phyloP scores from a whole-genome alignment of 257 asterid species.

The Eustoma russellianum region DNA sequence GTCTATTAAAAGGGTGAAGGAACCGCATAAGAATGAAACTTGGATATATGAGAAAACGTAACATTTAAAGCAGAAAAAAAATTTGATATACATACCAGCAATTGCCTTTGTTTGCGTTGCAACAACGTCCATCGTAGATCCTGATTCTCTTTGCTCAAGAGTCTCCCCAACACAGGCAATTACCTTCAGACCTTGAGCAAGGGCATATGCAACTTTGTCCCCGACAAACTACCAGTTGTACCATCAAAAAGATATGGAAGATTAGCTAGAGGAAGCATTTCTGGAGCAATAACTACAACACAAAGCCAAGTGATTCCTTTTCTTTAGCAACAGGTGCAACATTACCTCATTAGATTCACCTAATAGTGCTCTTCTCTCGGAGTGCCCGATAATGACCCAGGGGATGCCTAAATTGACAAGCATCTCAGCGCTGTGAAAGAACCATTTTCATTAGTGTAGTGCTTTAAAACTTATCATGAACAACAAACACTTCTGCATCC shows the following conservation, averaged over 20 bases:
- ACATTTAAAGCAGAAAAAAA: not conserved
- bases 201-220: conserved; percentile 93
- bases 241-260: not conserved
- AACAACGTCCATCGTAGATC: conserved; percentile 81
- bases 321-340: conserved; percentile 3
- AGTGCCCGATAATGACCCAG: conserved; percentile 97
- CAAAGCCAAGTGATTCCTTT: not conserved
- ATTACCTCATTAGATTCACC: conserved; percentile 80
- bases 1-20: not conserved
- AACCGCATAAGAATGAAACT: not conserved
- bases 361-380: conserved; percentile 78
- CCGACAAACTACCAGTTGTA: conserved; percentile 64
- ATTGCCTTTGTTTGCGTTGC: conserved; percentile 97
- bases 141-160: conserved; percentile 94
- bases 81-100: conserved; percentile 51
- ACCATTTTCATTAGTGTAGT: conserved; percentile 5
- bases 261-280: not conserved
- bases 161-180: conserved; percentile 99
- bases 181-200: conserved; percentile 86
- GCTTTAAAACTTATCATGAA: not conserved
- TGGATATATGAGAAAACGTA: not conserved
- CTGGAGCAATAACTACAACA: not conserved
- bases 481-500: not conserved
- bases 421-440: conserved; percentile 79
- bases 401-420: conserved; percentile 73